Evolutionary conservation across 768 basidiomycete genomes (phyloP).

Genomic region (Pleurotus tuber-regium): DNA sequence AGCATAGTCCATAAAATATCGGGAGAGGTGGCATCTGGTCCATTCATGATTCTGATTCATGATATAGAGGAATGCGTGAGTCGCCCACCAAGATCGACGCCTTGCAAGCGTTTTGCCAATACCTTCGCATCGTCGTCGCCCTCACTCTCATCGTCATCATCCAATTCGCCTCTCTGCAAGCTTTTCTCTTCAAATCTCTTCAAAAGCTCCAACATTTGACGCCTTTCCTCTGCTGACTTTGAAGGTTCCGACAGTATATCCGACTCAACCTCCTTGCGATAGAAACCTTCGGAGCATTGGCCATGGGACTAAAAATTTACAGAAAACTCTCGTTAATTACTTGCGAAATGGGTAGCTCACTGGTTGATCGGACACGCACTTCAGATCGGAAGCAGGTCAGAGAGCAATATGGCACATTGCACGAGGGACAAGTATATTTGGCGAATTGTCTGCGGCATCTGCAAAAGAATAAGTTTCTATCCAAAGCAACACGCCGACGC

Average conservation of each 20-base stretch:
- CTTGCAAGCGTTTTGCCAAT: slow-evolving; percentile 50
- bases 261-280: slow-evolving; percentile 67
- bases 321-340: neutral
- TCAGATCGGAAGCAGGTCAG: slow-evolving; percentile 74
- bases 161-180: slow-evolving; percentile 32
- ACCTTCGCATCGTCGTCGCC: slow-evolving; percentile 37
- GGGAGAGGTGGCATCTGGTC: slow-evolving; percentile 54
- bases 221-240: slow-evolving; percentile 54
- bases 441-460: slow-evolving; percentile 78
- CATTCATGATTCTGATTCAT: no score
- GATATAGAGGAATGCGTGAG: neutral
- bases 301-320: slow-evolving; percentile 47
- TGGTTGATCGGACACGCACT: slow-evolving; percentile 35
- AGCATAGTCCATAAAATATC: slow-evolving; percentile 63
- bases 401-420: slow-evolving; percentile 82
- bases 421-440: slow-evolving; percentile 79
- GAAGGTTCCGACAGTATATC: slow-evolving; percentile 58
- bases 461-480: no score
- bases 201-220: slow-evolving; percentile 67
- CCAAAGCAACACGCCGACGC: no score
- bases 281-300: slow-evolving; percentile 81
- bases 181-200: slow-evolving; percentile 70
- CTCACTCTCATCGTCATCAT: slow-evolving; percentile 29
- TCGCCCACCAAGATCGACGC: slow-evolving; percentile 60
- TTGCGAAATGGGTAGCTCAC: slow-evolving; percentile 6